Percentiles rank a stretch among this genome's conserved stretches.
phyloP scores from a whole-genome alignment of 192 early-diverging fungal genomes.

The Coemansia sp. region DNA sequence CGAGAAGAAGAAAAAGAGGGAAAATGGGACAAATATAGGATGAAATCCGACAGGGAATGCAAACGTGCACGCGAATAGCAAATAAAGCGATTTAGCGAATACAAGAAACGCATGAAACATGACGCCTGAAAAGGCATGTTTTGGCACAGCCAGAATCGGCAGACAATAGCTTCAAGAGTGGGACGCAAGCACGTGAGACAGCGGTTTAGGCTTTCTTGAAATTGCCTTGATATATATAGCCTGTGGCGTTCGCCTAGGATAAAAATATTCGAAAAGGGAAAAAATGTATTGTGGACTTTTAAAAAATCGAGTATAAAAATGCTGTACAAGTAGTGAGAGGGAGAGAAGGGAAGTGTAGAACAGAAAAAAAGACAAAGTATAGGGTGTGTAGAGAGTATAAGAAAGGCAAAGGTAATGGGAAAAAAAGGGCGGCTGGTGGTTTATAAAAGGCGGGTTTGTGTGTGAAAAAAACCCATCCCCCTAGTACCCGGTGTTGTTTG shows the following conservation, averaged over 20 bases:
- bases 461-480: no score
- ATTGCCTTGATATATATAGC: no score
- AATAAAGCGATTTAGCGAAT: no score
- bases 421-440: no score
- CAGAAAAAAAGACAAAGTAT: slow-evolving; percentile 1
- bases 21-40: neutral
- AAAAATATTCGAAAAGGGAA: neutral
- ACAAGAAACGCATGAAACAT: no score
- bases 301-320: neutral
- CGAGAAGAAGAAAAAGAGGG: neutral
- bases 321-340: slow-evolving; percentile 18
- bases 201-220: neutral
- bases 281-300: slow-evolving; percentile 2
- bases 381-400: neutral
- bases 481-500: slow-evolving; percentile 1
- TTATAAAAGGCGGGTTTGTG: no score
- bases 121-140: no score
- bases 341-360: neutral
- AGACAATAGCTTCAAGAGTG: neutral
- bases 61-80: no score
- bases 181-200: slow-evolving; percentile 2
- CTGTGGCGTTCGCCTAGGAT: no score
- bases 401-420: no score
- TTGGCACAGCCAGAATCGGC: neutral
- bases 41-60: neutral